Conservation (phyloP, 2,329 filamentous ascomycete genomes). For the Talaromyces sp. region DNA sequence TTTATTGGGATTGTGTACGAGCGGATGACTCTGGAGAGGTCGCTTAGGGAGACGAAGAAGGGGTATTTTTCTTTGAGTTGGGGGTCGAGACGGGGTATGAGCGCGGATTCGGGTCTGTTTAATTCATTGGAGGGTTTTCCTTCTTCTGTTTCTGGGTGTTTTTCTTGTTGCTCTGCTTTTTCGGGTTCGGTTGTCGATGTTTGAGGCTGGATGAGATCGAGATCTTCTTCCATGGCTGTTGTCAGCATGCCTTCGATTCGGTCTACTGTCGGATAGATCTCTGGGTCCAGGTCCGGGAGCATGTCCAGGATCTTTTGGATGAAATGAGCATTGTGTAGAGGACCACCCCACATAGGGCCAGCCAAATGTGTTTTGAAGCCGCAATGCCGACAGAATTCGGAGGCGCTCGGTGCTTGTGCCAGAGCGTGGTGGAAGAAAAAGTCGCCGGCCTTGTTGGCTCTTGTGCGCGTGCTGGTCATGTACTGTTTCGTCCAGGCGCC, state of each 20-base stretch:
- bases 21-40: constrained; percentile 69
- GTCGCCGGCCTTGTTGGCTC: constrained; percentile 63
- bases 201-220: constrained; percentile 16
- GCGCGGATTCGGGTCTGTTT: constrained; percentile 12
- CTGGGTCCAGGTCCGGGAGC: constrained; percentile 59
- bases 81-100: constrained; percentile 49
- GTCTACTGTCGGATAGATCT: constrained; percentile 70
- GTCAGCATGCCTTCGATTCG: constrained; percentile 88
- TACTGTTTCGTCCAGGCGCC: constrained; percentile 85
- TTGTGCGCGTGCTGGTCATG: constrained; percentile 62
- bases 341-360: constrained; percentile 92
- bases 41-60: constrained; percentile 78
- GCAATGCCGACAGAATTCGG: constrained; percentile 72
- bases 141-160: not conserved
- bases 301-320: constrained; percentile 71
- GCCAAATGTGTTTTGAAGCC: constrained; percentile 78
- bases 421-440: constrained; percentile 74
- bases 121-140: constrained; percentile 7
- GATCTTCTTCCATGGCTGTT: constrained; percentile 74
- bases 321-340: constrained; percentile 77
- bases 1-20: constrained; percentile 74
- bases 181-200: not conserved
- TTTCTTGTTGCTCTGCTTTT: not conserved
- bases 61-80: constrained; percentile 53
- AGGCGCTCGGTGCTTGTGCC: constrained; percentile 62